Base-by-base conservation (phyloP, 1,284 basidiomycete genomes). In the Trametes polyzona region DNA sequence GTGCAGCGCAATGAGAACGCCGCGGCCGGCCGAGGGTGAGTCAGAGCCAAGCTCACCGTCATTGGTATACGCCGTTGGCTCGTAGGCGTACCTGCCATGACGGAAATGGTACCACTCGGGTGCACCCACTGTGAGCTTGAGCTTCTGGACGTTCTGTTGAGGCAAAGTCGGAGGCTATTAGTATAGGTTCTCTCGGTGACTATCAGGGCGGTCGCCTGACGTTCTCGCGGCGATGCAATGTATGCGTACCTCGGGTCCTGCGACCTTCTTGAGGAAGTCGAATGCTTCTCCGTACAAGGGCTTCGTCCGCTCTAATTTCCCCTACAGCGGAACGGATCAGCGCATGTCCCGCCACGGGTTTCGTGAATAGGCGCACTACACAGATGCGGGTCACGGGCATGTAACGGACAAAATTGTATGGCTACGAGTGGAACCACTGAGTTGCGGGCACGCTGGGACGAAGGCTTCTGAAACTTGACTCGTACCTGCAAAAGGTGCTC, bases 21-120 rank as follows among this genome's bases (percentile, higher is more conserved):
- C 2, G 17, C n/a, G n/a, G n/a, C n/a, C n/a, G n/a, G n/a, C n/a
- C n/a, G n/a, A n/a, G n/a, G n/a, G n/a, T n/a, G n/a, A n/a, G n/a
- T n/a, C n/a, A n/a, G n/a, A n/a, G n/a, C n/a, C n/a, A n/a, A 4
- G 23, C 73, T 49, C 41, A 78, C 84, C 81, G 61, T 89, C 83
- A 63, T 76, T 79, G 16, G 77, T 73, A 69, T 89, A 90, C 3
- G 85, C 81, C 4, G 76, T 72, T 24, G 76, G 72, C 61, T 84
- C 78, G 66, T 85, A 86, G 50, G 82, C 77, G 35, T 69, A 59
- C 3, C 78, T 74, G 51, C 86, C 86, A 64, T 87, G 86, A 19
- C 83, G 83, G 48, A 89, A 78, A 69, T 90, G 88, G 69, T 84
- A 87, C 89, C 88, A 90, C 12, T 83, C 82, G 2, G 88, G 88